Percentiles rank a stretch among this genome's conserved stretches.
Evolutionary conservation across 2,329 filamentous ascomycete genomes (phyloP).

Genomic region (Hortaea werneckii): DNA sequence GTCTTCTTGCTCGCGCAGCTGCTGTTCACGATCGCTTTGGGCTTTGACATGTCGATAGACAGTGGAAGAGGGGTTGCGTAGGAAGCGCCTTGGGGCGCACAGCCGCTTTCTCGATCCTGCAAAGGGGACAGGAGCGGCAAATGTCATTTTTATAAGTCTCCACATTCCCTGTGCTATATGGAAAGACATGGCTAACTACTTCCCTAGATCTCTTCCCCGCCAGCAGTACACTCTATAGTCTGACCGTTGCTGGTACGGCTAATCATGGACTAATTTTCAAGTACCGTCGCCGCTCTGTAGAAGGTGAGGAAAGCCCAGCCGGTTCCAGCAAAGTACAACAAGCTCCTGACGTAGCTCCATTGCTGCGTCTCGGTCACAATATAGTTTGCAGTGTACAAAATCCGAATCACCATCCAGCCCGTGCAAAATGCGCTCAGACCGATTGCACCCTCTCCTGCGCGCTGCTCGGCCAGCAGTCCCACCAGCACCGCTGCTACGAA

Average conservation of each 20-base stretch:
- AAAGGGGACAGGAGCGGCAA: constrained; percentile 17
- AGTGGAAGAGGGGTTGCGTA: constrained; percentile 16
- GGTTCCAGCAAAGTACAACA: constrained; percentile 21
- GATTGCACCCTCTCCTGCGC: constrained; percentile 14
- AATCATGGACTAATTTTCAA: constrained; percentile 3
- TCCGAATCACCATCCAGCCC: constrained; percentile 27
- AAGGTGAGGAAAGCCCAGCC: constrained; percentile 23
- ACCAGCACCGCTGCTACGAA: constrained; percentile 35
- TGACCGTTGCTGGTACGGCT: too few species aligned
- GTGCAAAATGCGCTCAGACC: constrained; percentile 28
- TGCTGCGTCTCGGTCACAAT: constrained; percentile 12
- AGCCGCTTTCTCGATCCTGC: constrained; percentile 10
- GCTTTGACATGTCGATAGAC: constrained; percentile 5
- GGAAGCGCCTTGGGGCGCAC: constrained; percentile 4
- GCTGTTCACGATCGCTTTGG: constrained; percentile 1
- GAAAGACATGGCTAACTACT: too few species aligned
- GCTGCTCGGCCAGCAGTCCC: constrained; percentile 31
- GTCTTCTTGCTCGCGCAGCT: constrained; percentile 7
- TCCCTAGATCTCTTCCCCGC: too few species aligned
- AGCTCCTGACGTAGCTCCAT: constrained; percentile 21
- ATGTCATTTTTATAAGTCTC: constrained; percentile 30
- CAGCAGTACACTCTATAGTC: too few species aligned
- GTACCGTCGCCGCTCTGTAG: constrained; percentile 19
- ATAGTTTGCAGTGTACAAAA: constrained; percentile 31
- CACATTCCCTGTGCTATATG: constrained; percentile 1